These are phyloP conservation scores for Colletotrichum sp. DNA, from an alignment of 2,329 filamentous ascomycete genomes.

Conservation along the genomic window DNA sequence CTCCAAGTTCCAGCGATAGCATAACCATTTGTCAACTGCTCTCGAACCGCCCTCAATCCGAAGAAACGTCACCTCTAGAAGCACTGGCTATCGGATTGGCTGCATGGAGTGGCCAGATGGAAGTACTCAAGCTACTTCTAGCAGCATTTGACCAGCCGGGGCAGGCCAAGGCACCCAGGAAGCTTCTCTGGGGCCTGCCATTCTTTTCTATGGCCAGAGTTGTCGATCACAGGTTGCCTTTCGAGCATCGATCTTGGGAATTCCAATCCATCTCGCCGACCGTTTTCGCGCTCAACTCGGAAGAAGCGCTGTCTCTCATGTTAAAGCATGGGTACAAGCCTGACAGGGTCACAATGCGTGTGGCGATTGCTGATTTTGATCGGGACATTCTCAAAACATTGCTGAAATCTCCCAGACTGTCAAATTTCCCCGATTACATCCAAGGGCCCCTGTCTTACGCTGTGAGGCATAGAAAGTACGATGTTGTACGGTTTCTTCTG, in stretches of 20 bases:
- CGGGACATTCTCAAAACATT: not conserved
- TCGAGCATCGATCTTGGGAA: fast-evolving
- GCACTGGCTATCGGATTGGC: not conserved
- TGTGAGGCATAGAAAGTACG: not conserved
- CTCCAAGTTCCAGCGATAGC: fast-evolving
- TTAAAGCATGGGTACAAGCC: not conserved
- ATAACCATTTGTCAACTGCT: not conserved
- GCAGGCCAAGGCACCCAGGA: fast-evolving
- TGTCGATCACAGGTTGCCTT: too few relatives aligned
- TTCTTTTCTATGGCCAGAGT: not conserved
- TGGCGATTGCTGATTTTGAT: fast-evolving
- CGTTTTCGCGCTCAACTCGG: not conserved
- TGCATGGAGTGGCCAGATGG: not conserved
- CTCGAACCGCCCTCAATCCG: not conserved
- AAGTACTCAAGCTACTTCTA: not conserved
- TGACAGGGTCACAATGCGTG: not conserved
- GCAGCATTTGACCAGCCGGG: not conserved
- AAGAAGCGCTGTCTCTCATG: not conserved
- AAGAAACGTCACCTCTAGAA: not conserved
- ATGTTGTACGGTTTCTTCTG: not conserved
- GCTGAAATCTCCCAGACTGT: not conserved
- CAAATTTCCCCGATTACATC: fast-evolving
- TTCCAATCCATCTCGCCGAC: not conserved
- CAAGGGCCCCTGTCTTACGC: not conserved
- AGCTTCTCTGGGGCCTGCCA: not conserved